A percentile compares a stretch with the other conserved stretches of the same genome.
Conservation (phyloP, 345 rosid species). For the Erodium maritimum region DNA sequence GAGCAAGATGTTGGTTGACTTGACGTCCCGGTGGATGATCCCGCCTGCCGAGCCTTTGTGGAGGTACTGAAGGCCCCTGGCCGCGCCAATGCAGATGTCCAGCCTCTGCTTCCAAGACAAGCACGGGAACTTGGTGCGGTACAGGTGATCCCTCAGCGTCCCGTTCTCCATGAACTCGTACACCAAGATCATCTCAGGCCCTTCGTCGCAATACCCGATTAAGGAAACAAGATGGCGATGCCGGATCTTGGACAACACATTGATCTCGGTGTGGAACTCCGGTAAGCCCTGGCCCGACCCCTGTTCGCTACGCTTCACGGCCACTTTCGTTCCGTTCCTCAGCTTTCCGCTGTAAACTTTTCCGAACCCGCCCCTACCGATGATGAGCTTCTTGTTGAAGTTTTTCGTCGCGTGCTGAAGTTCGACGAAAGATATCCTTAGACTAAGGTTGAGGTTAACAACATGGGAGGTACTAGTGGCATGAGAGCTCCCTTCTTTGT, state of each 20-base stretch:
- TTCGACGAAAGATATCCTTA: conserved; percentile 28
- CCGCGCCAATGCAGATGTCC: conserved; percentile 51
- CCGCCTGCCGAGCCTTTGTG: conserved; percentile 29
- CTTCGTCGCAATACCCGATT: conserved; percentile 53
- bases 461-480: conserved; percentile 8
- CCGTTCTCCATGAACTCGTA: conserved; percentile 56
- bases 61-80: conserved; percentile 41
- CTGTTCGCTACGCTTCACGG: conserved; percentile 34
- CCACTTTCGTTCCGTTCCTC: conserved; percentile 27
- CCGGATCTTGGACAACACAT: conserved; percentile 42
- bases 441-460: conserved; percentile 21
- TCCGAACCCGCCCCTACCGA: conserved; percentile 44
- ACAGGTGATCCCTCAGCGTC: conserved; percentile 37
- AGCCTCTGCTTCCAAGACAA: conserved; percentile 47
- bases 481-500: too few relatives aligned
- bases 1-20: conserved; percentile 50
- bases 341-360: conserved; percentile 29
- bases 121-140: conserved; percentile 18
- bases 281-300: conserved; percentile 39
- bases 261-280: conserved; percentile 48
- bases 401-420: conserved; percentile 33
- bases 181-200: conserved; percentile 46
- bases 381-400: conserved; percentile 21
- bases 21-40: conserved; percentile 51
- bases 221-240: conserved; percentile 64